Conservation (phyloP, 2,329 filamentous ascomycete genomes). For the Aspergillus arachidicola region DNA sequence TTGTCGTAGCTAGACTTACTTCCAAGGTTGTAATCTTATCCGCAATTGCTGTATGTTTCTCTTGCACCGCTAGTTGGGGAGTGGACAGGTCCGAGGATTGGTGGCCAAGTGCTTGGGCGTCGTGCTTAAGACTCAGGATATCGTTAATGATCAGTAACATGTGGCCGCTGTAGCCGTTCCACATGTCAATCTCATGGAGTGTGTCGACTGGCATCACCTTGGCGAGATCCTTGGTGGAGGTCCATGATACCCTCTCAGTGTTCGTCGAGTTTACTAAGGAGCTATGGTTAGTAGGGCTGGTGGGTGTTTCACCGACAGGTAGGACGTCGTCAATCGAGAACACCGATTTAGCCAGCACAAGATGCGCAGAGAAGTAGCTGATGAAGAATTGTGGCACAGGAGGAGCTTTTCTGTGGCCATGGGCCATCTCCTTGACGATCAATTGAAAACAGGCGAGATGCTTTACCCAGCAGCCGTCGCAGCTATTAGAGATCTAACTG, state of each 20-base stretch:
- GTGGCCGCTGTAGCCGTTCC: not conserved
- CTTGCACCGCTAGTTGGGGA: not conserved
- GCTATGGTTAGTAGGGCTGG: not conserved
- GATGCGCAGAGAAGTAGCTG: not conserved
- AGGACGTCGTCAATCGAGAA: not conserved
- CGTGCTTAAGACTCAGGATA: not conserved
- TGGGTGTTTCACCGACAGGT: not conserved
- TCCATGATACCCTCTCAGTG: not conserved
- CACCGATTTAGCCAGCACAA: not conserved
- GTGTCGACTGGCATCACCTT: not conserved
- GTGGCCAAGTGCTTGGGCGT: not conserved
- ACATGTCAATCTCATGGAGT: not conserved
- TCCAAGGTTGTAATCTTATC: not conserved
- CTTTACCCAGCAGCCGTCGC: constrained; percentile 7
- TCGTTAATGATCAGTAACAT: not conserved
- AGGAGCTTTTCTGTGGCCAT: not conserved
- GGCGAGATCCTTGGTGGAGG: not conserved
- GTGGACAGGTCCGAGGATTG: not conserved
- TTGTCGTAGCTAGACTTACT: not conserved
- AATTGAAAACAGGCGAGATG: constrained; percentile 11
- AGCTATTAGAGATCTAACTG: constrained; percentile 7
- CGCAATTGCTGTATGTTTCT: not conserved
- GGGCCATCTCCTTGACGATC: constrained; percentile 3
- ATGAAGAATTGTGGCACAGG: not conserved
- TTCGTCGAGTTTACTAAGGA: not conserved